These are phyloP conservation scores for Botrytis porri DNA, from an alignment of 2,329 filamentous ascomycete species.

Conservation along the genomic window DNA sequence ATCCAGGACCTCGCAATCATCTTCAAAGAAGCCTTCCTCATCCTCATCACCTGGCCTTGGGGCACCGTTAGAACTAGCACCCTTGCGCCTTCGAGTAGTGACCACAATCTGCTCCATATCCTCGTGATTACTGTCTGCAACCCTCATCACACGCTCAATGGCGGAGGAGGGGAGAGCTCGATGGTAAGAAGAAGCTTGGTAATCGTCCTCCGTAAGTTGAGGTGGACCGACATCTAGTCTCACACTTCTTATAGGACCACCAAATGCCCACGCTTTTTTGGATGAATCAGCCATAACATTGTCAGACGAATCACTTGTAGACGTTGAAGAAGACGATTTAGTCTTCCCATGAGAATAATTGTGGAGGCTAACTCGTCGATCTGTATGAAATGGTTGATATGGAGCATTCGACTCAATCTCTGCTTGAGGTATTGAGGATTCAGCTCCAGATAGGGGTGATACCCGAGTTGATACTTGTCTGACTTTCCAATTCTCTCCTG, in stretches of 20 bases:
- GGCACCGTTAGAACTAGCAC: slow-evolving; percentile 44
- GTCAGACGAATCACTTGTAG: slow-evolving; percentile 32
- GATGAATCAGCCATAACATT: slow-evolving; percentile 19
- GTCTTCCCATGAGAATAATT: slow-evolving; percentile 48
- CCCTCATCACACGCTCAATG: slow-evolving; percentile 60
- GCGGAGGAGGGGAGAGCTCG: slow-evolving; percentile 60
- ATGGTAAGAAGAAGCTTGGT: slow-evolving; percentile 47
- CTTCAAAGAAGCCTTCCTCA: slow-evolving; percentile 80
- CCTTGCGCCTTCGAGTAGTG: slow-evolving; percentile 70
- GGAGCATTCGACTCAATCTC: slow-evolving; percentile 95
- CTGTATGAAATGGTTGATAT: slow-evolving; percentile 94
- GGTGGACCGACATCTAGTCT: slow-evolving; percentile 53
- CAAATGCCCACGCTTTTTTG: slow-evolving; percentile 56
- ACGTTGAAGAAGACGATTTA: slow-evolving; percentile 30
- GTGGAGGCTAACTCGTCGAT: slow-evolving; percentile 76
- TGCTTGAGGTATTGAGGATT: slow-evolving; percentile 67
- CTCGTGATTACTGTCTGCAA: slow-evolving; percentile 47
- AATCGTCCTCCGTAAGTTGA: slow-evolving; percentile 51
- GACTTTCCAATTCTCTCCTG: slow-evolving; percentile 39
- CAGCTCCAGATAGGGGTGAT: slow-evolving; percentile 44
- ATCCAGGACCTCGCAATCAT: slow-evolving; percentile 87
- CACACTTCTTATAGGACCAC: slow-evolving; percentile 50
- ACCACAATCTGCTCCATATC: slow-evolving; percentile 73
- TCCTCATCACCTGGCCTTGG: slow-evolving; percentile 50
- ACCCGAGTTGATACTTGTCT: slow-evolving; percentile 39